Evolutionary conservation across 306 rosid species (phyloP).

Genomic region (Urtica urens): DNA sequence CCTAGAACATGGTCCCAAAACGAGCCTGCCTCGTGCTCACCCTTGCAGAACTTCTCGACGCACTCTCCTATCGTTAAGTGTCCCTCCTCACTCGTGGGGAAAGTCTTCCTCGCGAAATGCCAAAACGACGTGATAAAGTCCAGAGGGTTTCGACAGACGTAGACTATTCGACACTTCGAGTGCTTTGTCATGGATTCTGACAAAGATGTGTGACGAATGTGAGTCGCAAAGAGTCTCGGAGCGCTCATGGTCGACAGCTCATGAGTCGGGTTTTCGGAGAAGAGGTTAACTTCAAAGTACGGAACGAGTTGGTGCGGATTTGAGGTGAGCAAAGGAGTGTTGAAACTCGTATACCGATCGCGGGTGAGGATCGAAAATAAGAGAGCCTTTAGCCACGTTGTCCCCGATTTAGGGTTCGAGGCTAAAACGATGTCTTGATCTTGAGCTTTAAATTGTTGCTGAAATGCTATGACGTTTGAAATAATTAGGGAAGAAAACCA

Average conservation of each 20-base stretch:
- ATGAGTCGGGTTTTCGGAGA: background rate
- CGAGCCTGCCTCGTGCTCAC: background rate
- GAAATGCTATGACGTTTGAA: background rate
- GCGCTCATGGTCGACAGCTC: background rate
- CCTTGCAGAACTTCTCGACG: background rate
- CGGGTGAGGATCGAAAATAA: background rate
- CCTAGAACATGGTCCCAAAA: conserved; percentile 11
- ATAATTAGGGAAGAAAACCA: background rate
- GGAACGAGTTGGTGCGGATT: background rate
- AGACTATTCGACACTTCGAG: background rate
- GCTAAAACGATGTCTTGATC: background rate
- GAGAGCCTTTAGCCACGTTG: background rate
- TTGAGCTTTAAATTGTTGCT: background rate
- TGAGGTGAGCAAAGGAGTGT: background rate
- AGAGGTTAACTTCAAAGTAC: too few species aligned
- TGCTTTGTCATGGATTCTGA: background rate
- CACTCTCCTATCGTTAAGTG: background rate
- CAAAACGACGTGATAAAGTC: background rate
- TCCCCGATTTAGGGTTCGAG: background rate
- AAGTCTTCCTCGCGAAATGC: background rate
- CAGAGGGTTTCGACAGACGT: background rate
- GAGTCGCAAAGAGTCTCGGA: background rate
- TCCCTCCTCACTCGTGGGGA: background rate
- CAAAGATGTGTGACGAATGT: background rate
- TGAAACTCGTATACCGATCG: background rate